phyloP scores from a whole-genome alignment of 345 rosid genomes.

The Dovyalis caffra region DNA sequence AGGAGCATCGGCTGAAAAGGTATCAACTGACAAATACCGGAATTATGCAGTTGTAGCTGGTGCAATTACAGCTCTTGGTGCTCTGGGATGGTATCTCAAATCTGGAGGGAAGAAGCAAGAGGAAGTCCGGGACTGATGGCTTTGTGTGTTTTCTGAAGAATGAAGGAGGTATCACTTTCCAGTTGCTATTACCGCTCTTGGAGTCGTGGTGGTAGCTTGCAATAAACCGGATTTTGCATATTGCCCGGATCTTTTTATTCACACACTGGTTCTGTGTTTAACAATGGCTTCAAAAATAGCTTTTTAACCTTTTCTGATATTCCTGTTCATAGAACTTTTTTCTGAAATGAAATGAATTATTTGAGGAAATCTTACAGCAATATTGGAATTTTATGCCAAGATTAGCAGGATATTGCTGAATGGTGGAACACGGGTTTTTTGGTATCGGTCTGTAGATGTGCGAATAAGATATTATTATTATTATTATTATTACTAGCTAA shows the following conservation, averaged over 20 bases:
- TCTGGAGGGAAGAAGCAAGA: slow-evolving; percentile 68
- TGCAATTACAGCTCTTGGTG: slow-evolving; percentile 50
- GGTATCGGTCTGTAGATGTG: too few species aligned
- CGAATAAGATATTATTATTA: too few species aligned
- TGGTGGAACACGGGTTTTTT: too few species aligned
- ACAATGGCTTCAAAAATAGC: background rate
- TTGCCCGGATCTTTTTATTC: background rate
- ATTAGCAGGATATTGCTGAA: too few species aligned
- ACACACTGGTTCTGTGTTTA: background rate
- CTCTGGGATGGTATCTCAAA: slow-evolving; percentile 87
- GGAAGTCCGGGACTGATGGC: slow-evolving; percentile 55
- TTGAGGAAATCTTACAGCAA: too few species aligned
- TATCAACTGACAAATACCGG: slow-evolving; percentile 65
- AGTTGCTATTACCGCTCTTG: background rate
- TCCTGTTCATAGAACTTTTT: too few species aligned
- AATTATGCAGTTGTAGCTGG: slow-evolving; percentile 92
- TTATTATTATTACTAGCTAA: too few species aligned
- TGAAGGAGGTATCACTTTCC: background rate
- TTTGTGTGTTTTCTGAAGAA: slow-evolving; percentile 4
- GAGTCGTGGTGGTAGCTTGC: background rate
- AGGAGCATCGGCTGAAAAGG: slow-evolving; percentile 52
- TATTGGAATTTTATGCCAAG: too few species aligned
- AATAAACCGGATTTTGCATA: slow-evolving; percentile 10
- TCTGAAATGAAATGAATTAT: too few species aligned
- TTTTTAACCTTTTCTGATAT: too few species aligned